Base-by-base conservation (phyloP, 2,329 filamentous ascomycete genomes). In the Stachybotrys chartarum region DNA sequence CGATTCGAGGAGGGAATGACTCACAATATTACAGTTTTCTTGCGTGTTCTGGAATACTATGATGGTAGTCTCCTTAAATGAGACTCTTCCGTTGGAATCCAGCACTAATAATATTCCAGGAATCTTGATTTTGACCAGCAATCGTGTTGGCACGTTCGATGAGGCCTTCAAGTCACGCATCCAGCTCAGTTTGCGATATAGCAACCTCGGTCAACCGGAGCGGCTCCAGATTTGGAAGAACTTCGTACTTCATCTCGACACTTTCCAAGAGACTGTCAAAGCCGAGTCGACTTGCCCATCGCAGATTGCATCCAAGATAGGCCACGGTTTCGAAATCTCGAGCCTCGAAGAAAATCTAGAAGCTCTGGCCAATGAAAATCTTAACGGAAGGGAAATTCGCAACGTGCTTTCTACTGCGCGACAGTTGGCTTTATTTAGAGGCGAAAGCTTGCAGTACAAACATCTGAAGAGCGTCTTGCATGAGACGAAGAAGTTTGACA, bases 41-140 rank as follows among this genome's bases (percentile, higher is more conserved):
- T 70, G 30, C 62, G 68, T 17, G 58, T 64, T 0, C 59, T 70
- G 10, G 67, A 68, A 49, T 69, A 68, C 54, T 69, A 68, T 54
- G 57, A 60, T 10, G 65, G 35, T 42, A 42, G 14, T 14, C 2
- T 42, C 35, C 3, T 14, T 42, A 42, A 42, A 10, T 14, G 35
- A 3, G 35, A 6, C 10, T 5, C 35, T 42, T 14, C 3, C 3
- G 3, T 42, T 10, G 35, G 8, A 42, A 24, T 24, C 5, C 3
- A 2, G 3, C 5, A 42, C 35, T 42, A 14, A 42, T 42, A 42
- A 10, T 42, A 14, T 14, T 42, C 35, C 35, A 42, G 35, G 50
- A 12, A 52, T 52, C 12, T n/a, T 52, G 35, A 42, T 52, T 17
- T 16, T 52, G 16, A 52, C 50, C 16, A 52, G 30, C 14, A 52